These are phyloP conservation scores for Aspergillus spinulosporus DNA, from an alignment of 2,329 filamentous ascomycete genomes.

Conservation along the genomic window DNA sequence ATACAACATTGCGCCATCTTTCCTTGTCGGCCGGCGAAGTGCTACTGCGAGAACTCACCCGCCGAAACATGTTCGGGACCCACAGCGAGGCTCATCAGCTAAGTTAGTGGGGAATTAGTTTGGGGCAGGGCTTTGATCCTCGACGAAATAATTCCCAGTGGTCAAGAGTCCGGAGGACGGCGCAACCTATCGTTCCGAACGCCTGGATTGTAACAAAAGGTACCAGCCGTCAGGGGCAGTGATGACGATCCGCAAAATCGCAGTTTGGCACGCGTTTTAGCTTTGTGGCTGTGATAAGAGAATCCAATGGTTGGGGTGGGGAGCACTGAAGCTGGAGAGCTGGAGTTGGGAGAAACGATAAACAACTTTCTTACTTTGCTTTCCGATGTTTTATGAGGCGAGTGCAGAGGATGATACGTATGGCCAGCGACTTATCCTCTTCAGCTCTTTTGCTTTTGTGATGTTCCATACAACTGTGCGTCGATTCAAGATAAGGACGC, in stretches of 20 bases:
- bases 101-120: not conserved
- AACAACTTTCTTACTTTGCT: not conserved
- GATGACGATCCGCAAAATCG: conserved; percentile 17
- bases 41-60: not conserved
- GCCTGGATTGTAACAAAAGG: conserved; percentile 54
- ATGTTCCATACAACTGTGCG: not conserved
- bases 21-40: not conserved
- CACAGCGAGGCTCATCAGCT: conserved; percentile 40
- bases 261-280: conserved; percentile 6
- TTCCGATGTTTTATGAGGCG: not conserved
- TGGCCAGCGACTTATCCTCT: not conserved
- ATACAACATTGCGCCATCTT: conserved; percentile 40
- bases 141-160: conserved; percentile 46
- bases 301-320: not conserved
- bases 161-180: conserved; percentile 45
- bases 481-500: not conserved
- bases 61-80: conserved; percentile 41
- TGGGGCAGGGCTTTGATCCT: conserved; percentile 29
- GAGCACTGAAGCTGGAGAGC: not conserved
- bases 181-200: conserved; percentile 54
- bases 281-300: not conserved
- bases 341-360: not conserved
- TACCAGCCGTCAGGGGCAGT: conserved; percentile 34
- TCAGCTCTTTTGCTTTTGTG: not conserved
- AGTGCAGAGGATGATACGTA: not conserved